Conservation (phyloP, 106 monocot genomes). For the Ottelia alismoides region DNA sequence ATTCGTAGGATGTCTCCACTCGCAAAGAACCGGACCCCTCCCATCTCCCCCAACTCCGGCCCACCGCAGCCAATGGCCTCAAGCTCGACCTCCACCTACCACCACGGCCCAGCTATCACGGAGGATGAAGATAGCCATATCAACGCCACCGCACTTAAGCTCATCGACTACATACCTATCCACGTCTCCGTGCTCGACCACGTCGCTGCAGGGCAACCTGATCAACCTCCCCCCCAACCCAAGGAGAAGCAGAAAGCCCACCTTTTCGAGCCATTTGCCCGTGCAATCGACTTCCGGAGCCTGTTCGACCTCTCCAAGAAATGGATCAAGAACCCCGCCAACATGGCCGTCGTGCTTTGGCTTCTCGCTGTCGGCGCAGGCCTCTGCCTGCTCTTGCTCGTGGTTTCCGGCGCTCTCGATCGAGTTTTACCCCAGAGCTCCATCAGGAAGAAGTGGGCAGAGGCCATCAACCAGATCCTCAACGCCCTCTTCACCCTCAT, state of each 20-base stretch:
- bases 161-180: slow-evolving; percentile 14
- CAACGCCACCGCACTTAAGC: slow-evolving; percentile 1
- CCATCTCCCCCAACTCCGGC: too few relatives aligned
- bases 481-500: too few relatives aligned
- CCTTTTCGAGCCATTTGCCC: slow-evolving; percentile 10
- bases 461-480: slow-evolving; percentile 38
- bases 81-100: too few relatives aligned
- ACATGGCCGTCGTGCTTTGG: slow-evolving; percentile 31
- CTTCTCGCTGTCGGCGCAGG: slow-evolving; percentile 15
- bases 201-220: neutral
- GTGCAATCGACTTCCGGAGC: slow-evolving; percentile 7
- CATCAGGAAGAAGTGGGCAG: slow-evolving; percentile 19
- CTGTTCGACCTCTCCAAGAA: slow-evolving; percentile 11
- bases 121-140: neutral
- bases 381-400: slow-evolving; percentile 10
- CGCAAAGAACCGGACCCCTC: too few relatives aligned
- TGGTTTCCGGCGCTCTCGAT: slow-evolving; percentile 28
- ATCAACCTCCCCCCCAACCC: neutral
- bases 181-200: slow-evolving; percentile 6
- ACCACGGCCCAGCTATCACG: too few relatives aligned
- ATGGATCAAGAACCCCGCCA: slow-evolving; percentile 24
- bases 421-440: slow-evolving; percentile 4
- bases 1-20: too few relatives aligned
- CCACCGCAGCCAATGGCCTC: too few relatives aligned
- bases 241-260: too few relatives aligned